These are phyloP conservation scores for Camellia oleifera DNA, from an alignment of 179 eudicot genomes.

Conservation along the genomic window DNA sequence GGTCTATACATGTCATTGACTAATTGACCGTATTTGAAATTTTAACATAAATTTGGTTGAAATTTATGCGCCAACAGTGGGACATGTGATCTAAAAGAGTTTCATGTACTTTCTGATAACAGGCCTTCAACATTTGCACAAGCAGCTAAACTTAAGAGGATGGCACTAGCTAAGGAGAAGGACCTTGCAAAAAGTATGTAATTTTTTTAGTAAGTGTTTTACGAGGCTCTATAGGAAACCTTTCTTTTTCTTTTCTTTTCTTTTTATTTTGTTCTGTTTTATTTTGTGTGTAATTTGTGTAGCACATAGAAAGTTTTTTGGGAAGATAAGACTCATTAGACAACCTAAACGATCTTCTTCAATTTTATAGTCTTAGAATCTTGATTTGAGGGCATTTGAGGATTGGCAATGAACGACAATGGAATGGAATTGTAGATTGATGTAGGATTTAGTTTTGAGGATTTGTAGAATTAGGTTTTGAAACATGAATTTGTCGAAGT, in stretches of 20 bases:
- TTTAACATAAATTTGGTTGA: too few relatives aligned
- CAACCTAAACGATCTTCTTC: not conserved
- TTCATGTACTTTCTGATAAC: conserved; percentile 14
- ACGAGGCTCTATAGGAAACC: not conserved
- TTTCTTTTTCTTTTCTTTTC: not conserved
- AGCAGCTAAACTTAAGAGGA: conserved; percentile 94
- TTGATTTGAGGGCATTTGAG: not conserved
- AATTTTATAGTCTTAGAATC: not conserved
- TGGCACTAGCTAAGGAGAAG: conserved; percentile 85
- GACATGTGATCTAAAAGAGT: not conserved
- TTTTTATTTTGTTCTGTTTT: too few relatives aligned
- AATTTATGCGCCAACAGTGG: too few relatives aligned
- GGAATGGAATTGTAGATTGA: not conserved
- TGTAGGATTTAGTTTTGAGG: not conserved
- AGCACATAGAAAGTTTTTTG: not conserved
- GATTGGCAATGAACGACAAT: not conserved
- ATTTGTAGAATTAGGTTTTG: not conserved
- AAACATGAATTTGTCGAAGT: not conserved
- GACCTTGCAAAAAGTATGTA: conserved; percentile 82
- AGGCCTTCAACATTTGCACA: conserved; percentile 99
- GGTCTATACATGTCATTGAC: too few relatives aligned
- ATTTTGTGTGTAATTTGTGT: not conserved
- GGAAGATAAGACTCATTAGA: not conserved
- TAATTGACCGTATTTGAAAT: too few relatives aligned
- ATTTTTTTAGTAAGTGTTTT: not conserved